Evolutionary conservation across 169 alveolate species (phyloP).

Genomic region (Eimeria necatrix): DNA sequence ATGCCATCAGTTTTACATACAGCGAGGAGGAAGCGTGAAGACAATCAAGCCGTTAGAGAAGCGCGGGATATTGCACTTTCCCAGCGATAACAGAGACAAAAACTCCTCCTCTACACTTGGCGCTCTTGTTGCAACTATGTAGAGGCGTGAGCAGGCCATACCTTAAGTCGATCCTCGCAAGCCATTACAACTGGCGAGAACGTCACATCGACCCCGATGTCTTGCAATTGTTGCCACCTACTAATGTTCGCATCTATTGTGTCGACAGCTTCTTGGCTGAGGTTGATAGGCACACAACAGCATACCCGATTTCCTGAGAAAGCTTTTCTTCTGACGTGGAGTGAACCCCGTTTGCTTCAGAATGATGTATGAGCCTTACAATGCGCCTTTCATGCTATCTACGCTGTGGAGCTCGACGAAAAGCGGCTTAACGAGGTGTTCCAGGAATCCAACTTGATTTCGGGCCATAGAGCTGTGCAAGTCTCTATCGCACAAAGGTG

Average conservation of each 20-base stretch:
- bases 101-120: background rate
- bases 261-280: slow-evolving; percentile 14
- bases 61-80: background rate
- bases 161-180: background rate
- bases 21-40: background rate
- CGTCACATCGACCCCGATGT: background rate
- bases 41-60: background rate
- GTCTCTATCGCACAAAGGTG: slow-evolving; percentile 93
- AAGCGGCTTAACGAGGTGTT: slow-evolving; percentile 88
- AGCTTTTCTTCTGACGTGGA: too few relatives aligned
- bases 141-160: background rate
- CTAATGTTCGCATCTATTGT: slow-evolving; percentile 1
- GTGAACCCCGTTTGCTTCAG: background rate
- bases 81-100: background rate
- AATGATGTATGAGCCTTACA: background rate
- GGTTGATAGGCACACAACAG: background rate
- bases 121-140: background rate
- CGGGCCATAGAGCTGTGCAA: slow-evolving; percentile 89
- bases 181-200: background rate
- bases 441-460: slow-evolving; percentile 91
- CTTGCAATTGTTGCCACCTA: background rate
- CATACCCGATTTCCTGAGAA: background rate
- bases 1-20: background rate
- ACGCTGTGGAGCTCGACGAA: slow-evolving; percentile 78
- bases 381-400: slow-evolving; percentile 13